These are phyloP conservation scores for Aspergillus luchuensis DNA, from an alignment of 2,329 filamentous ascomycete species.

Conservation along the genomic window DNA sequence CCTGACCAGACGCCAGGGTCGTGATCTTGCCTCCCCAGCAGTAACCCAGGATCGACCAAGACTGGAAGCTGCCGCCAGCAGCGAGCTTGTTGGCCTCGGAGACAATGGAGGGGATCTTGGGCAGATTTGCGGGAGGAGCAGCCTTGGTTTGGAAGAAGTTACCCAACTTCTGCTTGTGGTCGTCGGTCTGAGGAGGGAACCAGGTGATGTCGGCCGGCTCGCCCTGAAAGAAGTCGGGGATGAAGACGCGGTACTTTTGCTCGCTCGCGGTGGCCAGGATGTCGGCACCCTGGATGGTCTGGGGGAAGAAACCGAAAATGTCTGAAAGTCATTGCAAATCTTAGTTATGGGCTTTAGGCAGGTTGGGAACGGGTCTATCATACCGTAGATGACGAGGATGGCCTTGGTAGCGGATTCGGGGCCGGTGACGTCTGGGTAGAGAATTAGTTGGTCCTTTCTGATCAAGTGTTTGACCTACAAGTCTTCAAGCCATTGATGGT, in stretches of 20 bases:
- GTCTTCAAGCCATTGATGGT: slow-evolving; percentile 64
- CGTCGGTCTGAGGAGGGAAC: slow-evolving; percentile 62
- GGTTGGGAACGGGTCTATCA: slow-evolving; percentile 6
- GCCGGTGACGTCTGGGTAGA: slow-evolving; percentile 55
- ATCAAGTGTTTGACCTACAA: slow-evolving; percentile 42
- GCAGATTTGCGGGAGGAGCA: slow-evolving; percentile 59
- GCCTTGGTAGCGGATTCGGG: slow-evolving; percentile 58
- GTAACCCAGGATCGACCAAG: slow-evolving; percentile 63
- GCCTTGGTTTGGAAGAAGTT: slow-evolving; percentile 61
- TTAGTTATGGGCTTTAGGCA: not conserved
- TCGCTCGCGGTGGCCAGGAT: slow-evolving; percentile 62
- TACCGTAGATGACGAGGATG: slow-evolving; percentile 59
- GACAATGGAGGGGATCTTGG: slow-evolving; percentile 58
- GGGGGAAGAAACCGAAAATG: slow-evolving; percentile 66
- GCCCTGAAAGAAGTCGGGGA: slow-evolving; percentile 89
- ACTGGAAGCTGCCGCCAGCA: slow-evolving; percentile 46
- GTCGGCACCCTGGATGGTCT: slow-evolving; percentile 65
- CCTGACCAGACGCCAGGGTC: slow-evolving; percentile 54
- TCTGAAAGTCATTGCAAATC: slow-evolving; percentile 37
- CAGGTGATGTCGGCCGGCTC: slow-evolving; percentile 64
- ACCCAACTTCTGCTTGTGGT: slow-evolving; percentile 62
- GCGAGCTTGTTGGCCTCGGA: slow-evolving; percentile 55
- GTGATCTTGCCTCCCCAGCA: slow-evolving; percentile 64
- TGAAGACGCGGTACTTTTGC: slow-evolving; percentile 78
- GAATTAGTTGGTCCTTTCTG: not conserved